Evolutionary conservation across 179 eudicot species (phyloP), one percentile per base, ranked within the genome.

Genomic region (Amaranthus tricolor): DNA sequence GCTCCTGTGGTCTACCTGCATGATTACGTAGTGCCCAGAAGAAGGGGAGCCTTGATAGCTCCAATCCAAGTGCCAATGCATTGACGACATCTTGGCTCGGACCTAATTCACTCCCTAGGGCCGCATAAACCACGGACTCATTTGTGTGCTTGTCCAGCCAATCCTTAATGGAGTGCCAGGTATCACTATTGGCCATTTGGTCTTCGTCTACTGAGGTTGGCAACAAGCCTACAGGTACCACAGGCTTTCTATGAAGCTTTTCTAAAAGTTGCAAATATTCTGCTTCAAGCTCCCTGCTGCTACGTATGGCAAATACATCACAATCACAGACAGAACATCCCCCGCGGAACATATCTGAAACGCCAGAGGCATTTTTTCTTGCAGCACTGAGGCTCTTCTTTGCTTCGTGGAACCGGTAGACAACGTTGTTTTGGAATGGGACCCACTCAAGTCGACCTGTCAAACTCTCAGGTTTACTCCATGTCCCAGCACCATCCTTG

Each of bases 31-130:
- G 69, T 15, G 66, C 85, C 92, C 90, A 84, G 24, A 87, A 68
- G 74, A 89, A 89, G 14, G 86, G 80, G 16, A 73, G 21, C 70
- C 43, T 76, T 0, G 86, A 84, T 3, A 72, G 16, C 73, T 87
- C 89, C 21, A 89, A 70, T 16, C 92, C 89, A 4, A 72, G 65
- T 24, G 87, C 90, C 72, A 88, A 48, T 79, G 82, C 87, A 0
- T 68, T 77, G 80, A 86, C 61, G 62, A 81, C 79, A 4, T 79
- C 78, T 70, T 74, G 84, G 76, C 83, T 79, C 19, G 76, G 78
- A 11, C 16, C 60, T 58, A 76, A 75, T 76, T 88, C 91, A 15
- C 83, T 88, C 19, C 91, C 91, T 48, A 88, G 81, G 2, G 85
- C 85, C 9, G 84, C 74, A 47, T 88, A 84, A 11, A 84, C 83